Evolutionary conservation across 495 filamentous ascomycete genomes (phyloP).

Genomic region (Penicillium riverlandense): DNA sequence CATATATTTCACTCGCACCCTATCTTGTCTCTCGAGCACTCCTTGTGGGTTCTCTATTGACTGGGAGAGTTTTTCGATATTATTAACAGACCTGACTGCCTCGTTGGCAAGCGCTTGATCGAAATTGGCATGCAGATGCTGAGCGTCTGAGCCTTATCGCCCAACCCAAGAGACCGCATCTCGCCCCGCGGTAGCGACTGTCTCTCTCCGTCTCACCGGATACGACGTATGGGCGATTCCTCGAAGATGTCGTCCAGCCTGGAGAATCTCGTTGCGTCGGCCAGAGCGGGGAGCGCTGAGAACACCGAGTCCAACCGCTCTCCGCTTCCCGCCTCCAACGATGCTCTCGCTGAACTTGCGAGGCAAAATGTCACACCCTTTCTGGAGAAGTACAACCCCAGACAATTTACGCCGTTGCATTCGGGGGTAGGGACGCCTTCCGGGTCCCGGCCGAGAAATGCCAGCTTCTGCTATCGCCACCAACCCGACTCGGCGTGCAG

Average conservation of each 20-base stretch:
- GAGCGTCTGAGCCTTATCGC: not conserved
- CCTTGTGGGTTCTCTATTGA: too few relatives aligned
- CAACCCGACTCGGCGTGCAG: conserved; percentile 90
- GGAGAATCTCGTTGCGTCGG: not conserved
- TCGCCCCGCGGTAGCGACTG: not conserved
- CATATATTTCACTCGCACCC: not conserved
- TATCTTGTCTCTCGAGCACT: too few relatives aligned
- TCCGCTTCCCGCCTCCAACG: conserved; percentile 10
- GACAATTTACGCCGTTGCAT: conserved; percentile 66
- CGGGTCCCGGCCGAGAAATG: conserved; percentile 49
- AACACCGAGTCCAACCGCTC: conserved; percentile 17
- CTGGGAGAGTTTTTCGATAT: not conserved
- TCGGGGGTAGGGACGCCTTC: conserved; percentile 20
- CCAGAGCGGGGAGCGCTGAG: conserved; percentile 3
- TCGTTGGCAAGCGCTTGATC: too few relatives aligned
- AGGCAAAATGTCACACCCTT: conserved; percentile 67
- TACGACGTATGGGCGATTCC: not conserved
- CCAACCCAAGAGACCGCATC: not conserved
- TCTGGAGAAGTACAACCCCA: conserved; percentile 76
- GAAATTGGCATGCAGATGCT: not conserved
- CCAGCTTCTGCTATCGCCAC: conserved; percentile 93
- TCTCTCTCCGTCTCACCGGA: too few relatives aligned
- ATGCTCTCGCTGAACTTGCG: conserved; percentile 36
- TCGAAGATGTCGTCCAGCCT: not conserved
- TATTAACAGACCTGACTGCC: too few relatives aligned